These are phyloP conservation scores for Monosporascus sp. DNA, from an alignment of 2,329 filamentous ascomycete species.

Conservation along the genomic window DNA sequence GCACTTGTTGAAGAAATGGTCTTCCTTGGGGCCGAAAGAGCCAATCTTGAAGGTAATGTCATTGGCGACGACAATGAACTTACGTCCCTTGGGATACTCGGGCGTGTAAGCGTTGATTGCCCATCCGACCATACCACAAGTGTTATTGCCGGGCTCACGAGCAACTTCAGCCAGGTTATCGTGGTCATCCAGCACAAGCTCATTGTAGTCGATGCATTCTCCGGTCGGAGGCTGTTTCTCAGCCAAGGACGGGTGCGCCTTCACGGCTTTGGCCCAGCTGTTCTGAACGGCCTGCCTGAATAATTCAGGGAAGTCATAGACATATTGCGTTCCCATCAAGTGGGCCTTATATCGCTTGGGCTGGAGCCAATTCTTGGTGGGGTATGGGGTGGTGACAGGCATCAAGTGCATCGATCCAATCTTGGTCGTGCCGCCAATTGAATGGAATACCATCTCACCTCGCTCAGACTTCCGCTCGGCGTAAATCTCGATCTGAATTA, in stretches of 20 bases:
- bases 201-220: conserved; percentile 89
- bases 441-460: conserved; percentile 98
- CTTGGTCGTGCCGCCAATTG: conserved; percentile 90
- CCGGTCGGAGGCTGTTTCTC: conserved; percentile 79
- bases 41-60: conserved; percentile 99
- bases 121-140: conserved; percentile 98
- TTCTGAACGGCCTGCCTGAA: conserved; percentile 98
- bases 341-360: conserved; percentile 99
- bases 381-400: conserved; percentile 85
- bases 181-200: conserved; percentile 90
- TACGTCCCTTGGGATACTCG: conserved; percentile 87
- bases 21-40: conserved; percentile 92
- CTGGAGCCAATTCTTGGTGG: conserved; percentile 97
- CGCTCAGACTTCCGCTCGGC: conserved; percentile 97
- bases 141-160: conserved; percentile 91
- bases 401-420: conserved; percentile 93
- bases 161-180: conserved; percentile 91
- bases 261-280: conserved; percentile 74
- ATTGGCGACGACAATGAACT: conserved; percentile 96
- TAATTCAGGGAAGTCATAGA: conserved; percentile 98
- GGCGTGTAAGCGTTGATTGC: conserved; percentile 90
- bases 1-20: conserved; percentile 98
- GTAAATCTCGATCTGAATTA: conserved; percentile 96
- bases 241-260: conserved; percentile 66
- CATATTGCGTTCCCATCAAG: conserved; percentile 97